Evolutionary conservation across 2,329 filamentous ascomycete genomes (phyloP).

Genomic region (Lachnellula arida): DNA sequence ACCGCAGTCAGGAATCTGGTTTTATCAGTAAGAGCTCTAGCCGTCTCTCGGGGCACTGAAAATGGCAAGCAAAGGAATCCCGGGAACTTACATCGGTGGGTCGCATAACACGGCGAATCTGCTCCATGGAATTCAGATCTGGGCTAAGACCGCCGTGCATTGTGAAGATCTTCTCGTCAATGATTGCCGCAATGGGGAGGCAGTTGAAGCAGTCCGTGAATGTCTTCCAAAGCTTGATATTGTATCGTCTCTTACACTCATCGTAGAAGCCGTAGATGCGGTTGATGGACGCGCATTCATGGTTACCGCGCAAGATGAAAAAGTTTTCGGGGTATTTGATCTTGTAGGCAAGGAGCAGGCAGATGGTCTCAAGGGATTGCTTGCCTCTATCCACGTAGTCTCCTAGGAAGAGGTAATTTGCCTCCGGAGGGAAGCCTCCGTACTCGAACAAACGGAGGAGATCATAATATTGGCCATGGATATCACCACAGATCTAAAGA

Average conservation of each 20-base stretch:
- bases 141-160: conserved; percentile 98
- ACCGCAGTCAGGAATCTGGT: conserved; percentile 93
- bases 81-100: conserved; percentile 83
- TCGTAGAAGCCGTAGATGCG: conserved; percentile 99
- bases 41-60: conserved; percentile 27
- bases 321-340: conserved; percentile 99
- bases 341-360: conserved; percentile 94
- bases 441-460: conserved; percentile 96
- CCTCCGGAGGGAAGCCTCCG: conserved; percentile 94
- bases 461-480: conserved; percentile 99
- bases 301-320: conserved; percentile 96
- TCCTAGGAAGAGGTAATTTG: conserved; percentile 98
- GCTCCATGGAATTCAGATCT: conserved; percentile 98
- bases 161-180: conserved; percentile 99
- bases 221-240: conserved; percentile 99
- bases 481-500: conserved; percentile 91
- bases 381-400: conserved; percentile 99
- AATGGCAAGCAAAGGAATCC: conserved; percentile 21
- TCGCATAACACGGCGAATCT: conserved; percentile 97
- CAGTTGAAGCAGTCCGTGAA: conserved; percentile 99
- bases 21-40: conserved; percentile 32
- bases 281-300: conserved; percentile 98
- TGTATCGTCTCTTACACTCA: conserved; percentile 98
- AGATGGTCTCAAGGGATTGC: conserved; percentile 98
- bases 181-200: conserved; percentile 95